Percentiles rank a stretch among this genome's conserved stretches.
Evolutionary conservation across 257 asterid genomes (phyloP).

Genomic region (Cordia subcordata): DNA sequence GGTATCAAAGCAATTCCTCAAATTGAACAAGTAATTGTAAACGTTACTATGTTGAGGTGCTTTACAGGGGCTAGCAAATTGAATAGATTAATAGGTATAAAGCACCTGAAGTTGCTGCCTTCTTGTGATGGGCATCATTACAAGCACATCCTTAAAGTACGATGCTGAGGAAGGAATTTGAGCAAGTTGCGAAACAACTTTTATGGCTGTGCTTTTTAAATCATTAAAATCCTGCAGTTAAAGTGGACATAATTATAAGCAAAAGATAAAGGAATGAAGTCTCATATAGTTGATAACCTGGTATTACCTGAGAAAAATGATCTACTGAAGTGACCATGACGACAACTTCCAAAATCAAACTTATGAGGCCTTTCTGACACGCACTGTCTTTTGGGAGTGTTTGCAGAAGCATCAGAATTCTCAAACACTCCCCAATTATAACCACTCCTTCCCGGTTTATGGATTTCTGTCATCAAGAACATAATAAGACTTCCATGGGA

Average conservation of each 20-base stretch:
- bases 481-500: constrained; percentile 17
- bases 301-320: constrained; percentile 57
- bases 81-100: background rate
- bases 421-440: constrained; percentile 84
- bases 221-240: constrained; percentile 62
- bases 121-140: constrained; percentile 65
- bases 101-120: constrained; percentile 93
- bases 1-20: too few species aligned
- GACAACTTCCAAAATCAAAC: constrained; percentile 72
- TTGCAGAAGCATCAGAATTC: constrained; percentile 69
- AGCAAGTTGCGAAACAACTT: constrained; percentile 89
- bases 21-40: too few species aligned
- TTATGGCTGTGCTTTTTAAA: constrained; percentile 49
- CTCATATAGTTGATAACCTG: constrained; percentile 5
- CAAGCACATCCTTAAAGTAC: constrained; percentile 63
- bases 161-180: constrained; percentile 74
- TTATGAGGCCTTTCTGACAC: constrained; percentile 58
- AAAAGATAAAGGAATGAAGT: constrained; percentile 13
- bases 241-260: constrained; percentile 18
- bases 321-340: constrained; percentile 60
- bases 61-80: background rate
- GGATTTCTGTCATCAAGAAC: constrained; percentile 51
- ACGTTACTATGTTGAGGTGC: too few species aligned
- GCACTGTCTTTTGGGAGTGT: constrained; percentile 55
- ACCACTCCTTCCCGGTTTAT: constrained; percentile 63